A percentile compares a stretch with the other conserved stretches of the same genome.
Evolutionary conservation across 2,329 filamentous ascomycete species (phyloP).

Genomic region (Apiospora hydei): DNA sequence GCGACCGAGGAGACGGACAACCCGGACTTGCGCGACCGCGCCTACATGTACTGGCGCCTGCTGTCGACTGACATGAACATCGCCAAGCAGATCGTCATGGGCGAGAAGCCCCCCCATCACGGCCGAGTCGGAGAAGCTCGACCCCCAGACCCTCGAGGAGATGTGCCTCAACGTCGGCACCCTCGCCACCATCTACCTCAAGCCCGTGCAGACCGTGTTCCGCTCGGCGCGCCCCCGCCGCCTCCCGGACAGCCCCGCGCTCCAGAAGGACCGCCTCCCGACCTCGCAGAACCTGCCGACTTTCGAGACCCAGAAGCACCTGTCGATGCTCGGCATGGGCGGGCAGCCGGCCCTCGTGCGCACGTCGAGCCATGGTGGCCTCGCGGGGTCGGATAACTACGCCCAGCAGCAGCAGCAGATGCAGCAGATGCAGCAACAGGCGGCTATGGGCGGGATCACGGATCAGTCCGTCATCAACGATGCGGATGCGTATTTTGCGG

Average conservation of each 20-base stretch:
- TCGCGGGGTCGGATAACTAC: constrained; percentile 34
- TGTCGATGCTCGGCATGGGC: constrained; percentile 64
- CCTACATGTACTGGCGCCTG: constrained; percentile 99
- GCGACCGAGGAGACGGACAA: constrained; percentile 99
- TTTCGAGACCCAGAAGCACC: constrained; percentile 64
- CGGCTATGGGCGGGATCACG: constrained; percentile 55
- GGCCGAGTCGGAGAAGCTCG: constrained; percentile 92
- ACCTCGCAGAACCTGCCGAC: constrained; percentile 57
- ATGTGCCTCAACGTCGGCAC: constrained; percentile 97
- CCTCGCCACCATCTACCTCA: constrained; percentile 95
- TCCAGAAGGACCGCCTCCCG: constrained; percentile 76
- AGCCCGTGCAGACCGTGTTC: constrained; percentile 97
- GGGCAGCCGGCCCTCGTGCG: constrained; percentile 60
- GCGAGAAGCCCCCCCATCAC: constrained; percentile 94
- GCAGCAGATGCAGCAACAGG: constrained; percentile 24
- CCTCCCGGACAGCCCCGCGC: constrained; percentile 81
- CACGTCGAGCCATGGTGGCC: constrained; percentile 34
- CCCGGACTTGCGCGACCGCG: constrained; percentile 91
- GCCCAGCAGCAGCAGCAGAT: constrained; percentile 23
- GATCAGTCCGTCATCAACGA: constrained; percentile 75
- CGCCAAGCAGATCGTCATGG: constrained; percentile 92
- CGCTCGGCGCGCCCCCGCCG: constrained; percentile 82
- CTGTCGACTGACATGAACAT: constrained; percentile 89
- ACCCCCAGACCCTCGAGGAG: constrained; percentile 90
- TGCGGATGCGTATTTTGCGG: constrained; percentile 89